A percentile compares a stretch with the other conserved stretches of the same genome.
Conservation (phyloP, 2,329 filamentous ascomycete genomes). For the Lasiodiplodia sp. region DNA sequence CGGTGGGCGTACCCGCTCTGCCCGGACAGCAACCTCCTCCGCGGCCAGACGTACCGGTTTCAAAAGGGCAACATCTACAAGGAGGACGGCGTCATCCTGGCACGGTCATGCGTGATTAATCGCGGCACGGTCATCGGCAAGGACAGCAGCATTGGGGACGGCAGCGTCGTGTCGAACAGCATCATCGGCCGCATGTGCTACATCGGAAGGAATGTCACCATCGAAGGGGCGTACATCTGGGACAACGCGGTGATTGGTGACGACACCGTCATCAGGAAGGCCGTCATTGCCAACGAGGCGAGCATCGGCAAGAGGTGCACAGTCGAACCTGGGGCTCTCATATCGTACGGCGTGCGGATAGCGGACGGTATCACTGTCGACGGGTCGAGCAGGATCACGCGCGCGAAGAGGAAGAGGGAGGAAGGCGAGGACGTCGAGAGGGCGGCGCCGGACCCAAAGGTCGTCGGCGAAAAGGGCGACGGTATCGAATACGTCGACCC, state of each 20-base stretch:
- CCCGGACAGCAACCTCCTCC: constrained; percentile 85
- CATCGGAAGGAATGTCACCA: constrained; percentile 82
- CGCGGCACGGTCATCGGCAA: constrained; percentile 78
- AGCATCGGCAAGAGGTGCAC: constrained; percentile 74
- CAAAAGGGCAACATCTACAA: constrained; percentile 75
- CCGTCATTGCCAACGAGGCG: constrained; percentile 78
- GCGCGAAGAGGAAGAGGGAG: constrained; percentile 54
- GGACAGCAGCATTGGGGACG: constrained; percentile 76
- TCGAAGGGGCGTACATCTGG: constrained; percentile 87
- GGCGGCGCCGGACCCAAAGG: constrained; percentile 53
- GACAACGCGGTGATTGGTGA: constrained; percentile 81
- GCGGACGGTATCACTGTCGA: constrained; percentile 63
- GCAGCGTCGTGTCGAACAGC: constrained; percentile 74
- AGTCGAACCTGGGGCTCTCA: constrained; percentile 74
- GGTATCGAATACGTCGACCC: constrained; percentile 66
- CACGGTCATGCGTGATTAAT: constrained; percentile 73
- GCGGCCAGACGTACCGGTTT: constrained; percentile 77
- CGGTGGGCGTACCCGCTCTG: constrained; percentile 89
- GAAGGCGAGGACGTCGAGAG: constrained; percentile 48
- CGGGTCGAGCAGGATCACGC: constrained; percentile 54
- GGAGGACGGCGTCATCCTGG: constrained; percentile 78
- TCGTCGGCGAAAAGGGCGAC: constrained; percentile 66
- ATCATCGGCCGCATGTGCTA: constrained; percentile 84
- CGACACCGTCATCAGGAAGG: constrained; percentile 71
- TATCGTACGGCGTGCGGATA: constrained; percentile 81